Percentiles rank a stretch among this genome's conserved stretches.
These are phyloP conservation scores for Pouteria campechiana DNA, from an alignment of 179 eudicot species.

Conservation along the genomic window DNA sequence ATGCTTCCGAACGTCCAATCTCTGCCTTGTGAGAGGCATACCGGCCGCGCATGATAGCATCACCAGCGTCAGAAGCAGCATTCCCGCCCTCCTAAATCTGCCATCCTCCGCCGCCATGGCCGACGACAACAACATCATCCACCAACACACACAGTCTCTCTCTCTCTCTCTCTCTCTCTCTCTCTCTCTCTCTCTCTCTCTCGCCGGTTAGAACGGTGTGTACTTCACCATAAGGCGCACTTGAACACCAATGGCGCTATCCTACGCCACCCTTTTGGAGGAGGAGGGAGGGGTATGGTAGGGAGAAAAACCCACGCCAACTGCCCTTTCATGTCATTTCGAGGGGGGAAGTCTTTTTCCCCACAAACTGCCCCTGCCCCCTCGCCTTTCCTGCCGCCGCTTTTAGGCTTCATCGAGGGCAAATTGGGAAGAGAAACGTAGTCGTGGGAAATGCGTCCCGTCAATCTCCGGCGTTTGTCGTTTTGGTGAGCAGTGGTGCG, in stretches of 20 bases:
- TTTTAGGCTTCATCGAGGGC: too few relatives aligned
- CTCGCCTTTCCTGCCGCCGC: too few relatives aligned
- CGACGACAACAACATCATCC: not conserved
- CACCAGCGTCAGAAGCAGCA: slow-evolving; percentile 19
- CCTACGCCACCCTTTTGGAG: too few relatives aligned
- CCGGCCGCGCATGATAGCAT: slow-evolving; percentile 33
- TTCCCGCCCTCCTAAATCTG: slow-evolving; percentile 4
- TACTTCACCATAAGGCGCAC: too few relatives aligned
- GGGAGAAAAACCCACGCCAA: not conserved
- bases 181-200: not conserved
- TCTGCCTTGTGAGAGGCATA: slow-evolving; percentile 42
- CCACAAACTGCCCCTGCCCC: too few relatives aligned
- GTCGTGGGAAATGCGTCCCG: too few relatives aligned
- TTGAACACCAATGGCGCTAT: too few relatives aligned
- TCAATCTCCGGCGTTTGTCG: too few relatives aligned
- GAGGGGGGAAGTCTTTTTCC: too few relatives aligned
- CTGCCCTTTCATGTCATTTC: not conserved
- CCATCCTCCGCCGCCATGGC: slow-evolving; percentile 15
- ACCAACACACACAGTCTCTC: not conserved
- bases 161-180: not conserved
- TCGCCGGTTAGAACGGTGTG: too few relatives aligned
- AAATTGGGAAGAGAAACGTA: too few relatives aligned
- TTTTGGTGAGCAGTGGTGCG: too few relatives aligned
- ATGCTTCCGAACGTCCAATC: slow-evolving; percentile 59
- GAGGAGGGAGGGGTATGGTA: not conserved